Percentiles rank a stretch among this genome's conserved stretches.
phyloP scores from a whole-genome alignment of 257 asterid species.

The Ilex aquifolium region DNA sequence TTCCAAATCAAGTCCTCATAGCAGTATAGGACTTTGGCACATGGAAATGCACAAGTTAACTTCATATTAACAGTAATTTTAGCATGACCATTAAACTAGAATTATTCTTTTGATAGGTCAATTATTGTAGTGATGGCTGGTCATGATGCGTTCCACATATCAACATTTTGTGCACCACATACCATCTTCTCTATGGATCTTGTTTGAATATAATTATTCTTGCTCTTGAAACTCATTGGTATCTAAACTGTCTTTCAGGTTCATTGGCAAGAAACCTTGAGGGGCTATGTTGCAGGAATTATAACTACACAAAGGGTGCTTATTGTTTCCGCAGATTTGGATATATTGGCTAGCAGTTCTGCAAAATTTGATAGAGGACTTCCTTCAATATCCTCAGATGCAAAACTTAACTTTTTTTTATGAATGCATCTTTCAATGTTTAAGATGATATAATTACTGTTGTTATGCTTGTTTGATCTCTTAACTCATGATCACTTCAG shows the following conservation, averaged over 20 bases:
- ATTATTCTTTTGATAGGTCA: too few relatives aligned
- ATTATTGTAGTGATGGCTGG: too few relatives aligned
- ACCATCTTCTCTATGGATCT: too few relatives aligned
- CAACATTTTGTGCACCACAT: too few relatives aligned
- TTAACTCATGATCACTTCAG: conserved; percentile 76
- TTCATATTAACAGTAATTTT: too few relatives aligned
- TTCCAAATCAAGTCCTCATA: too few relatives aligned
- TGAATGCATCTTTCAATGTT: background rate
- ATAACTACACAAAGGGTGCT: conserved; percentile 86
- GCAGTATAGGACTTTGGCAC: too few relatives aligned
- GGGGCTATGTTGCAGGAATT: conserved; percentile 96
- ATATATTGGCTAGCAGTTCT: conserved; percentile 74
- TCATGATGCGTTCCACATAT: too few relatives aligned
- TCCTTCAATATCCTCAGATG: conserved; percentile 95
- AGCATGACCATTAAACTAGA: too few relatives aligned
- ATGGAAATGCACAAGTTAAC: too few relatives aligned
- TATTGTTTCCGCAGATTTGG: conserved; percentile 84
- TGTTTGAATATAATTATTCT: too few relatives aligned
- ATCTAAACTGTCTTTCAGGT: conserved; percentile 41
- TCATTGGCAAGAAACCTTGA: conserved; percentile 98
- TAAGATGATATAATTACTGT: background rate
- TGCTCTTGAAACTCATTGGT: conserved; percentile 7
- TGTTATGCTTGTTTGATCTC: conserved; percentile 26
- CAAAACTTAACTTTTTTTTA: background rate
- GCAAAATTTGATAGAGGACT: conserved; percentile 85